Conservation (phyloP, 2,329 filamentous ascomycete species). For the Fusarium anguioides region DNA sequence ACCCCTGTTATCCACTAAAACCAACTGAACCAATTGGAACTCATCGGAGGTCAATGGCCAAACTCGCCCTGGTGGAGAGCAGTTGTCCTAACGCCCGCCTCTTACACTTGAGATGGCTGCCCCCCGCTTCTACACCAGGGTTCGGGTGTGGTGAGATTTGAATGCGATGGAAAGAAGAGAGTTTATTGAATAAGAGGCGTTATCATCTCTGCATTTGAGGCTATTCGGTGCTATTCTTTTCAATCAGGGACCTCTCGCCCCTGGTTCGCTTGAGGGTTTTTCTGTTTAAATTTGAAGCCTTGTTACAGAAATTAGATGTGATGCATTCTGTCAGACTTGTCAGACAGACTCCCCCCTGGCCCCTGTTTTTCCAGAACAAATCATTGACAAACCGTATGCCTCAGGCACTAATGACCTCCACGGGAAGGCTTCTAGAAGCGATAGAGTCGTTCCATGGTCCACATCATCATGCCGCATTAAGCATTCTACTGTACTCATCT, state of each 20-base stretch:
- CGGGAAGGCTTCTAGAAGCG: slow-evolving; percentile 38
- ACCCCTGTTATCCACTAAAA: slow-evolving; percentile 25
- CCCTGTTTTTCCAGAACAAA: slow-evolving; percentile 38
- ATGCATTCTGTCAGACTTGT: slow-evolving; percentile 23
- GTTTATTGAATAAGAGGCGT: slow-evolving; percentile 28
- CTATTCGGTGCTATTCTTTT: slow-evolving; percentile 2
- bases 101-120: slow-evolving; percentile 38
- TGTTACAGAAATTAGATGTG: slow-evolving; percentile 20
- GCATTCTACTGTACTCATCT: slow-evolving; percentile 18
- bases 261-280: slow-evolving; percentile 9
- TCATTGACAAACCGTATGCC: slow-evolving; percentile 17
- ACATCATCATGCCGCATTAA: slow-evolving; percentile 31
- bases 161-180: slow-evolving; percentile 14
- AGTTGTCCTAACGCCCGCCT: slow-evolving; percentile 32
- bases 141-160: slow-evolving; percentile 20
- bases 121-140: slow-evolving; percentile 34
- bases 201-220: slow-evolving; percentile 7
- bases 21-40: slow-evolving; percentile 25
- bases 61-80: slow-evolving; percentile 35
- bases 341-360: slow-evolving; percentile 13
- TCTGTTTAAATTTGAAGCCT: slow-evolving; percentile 4
- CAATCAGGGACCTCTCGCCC: not conserved
- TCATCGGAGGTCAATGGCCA: slow-evolving; percentile 20
- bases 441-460: slow-evolving; percentile 36
- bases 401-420: slow-evolving; percentile 24